A percentile compares a stretch with the other conserved stretches of the same genome.
Conservation (phyloP, 345 rosid species). For the Limnanthes douglasii region DNA sequence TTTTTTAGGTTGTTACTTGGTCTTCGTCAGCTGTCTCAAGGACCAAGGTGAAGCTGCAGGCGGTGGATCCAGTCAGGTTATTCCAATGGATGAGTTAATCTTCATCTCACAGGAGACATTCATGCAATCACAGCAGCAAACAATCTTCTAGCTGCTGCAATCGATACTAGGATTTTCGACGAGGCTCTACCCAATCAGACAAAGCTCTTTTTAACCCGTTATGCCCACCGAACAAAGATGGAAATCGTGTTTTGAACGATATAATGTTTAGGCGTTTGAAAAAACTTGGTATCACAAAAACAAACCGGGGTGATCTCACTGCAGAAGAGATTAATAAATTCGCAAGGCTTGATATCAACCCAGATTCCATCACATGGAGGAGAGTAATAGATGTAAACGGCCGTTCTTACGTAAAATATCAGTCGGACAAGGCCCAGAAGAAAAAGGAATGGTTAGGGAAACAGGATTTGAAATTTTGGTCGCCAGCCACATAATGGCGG, state of each 20-base stretch:
- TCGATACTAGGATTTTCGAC: constrained; percentile 91
- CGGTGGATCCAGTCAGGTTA: constrained; percentile 97
- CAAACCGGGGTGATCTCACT: constrained; percentile 74
- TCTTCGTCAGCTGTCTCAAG: constrained; percentile 98
- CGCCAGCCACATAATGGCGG: constrained; percentile 99
- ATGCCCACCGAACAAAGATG: constrained; percentile 83
- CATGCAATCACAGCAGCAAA: constrained; percentile 99
- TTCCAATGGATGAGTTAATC: constrained; percentile 99
- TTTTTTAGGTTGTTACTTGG: constrained; percentile 79
- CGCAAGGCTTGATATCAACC: constrained; percentile 90
- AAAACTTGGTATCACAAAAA: constrained; percentile 80
- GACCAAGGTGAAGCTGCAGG: constrained; percentile 99
- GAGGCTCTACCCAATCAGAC: constrained; percentile 83
- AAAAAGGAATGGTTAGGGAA: constrained; percentile 93
- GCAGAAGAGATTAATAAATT: constrained; percentile 63
- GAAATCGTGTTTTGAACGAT: constrained; percentile 58
- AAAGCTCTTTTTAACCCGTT: constrained; percentile 88
- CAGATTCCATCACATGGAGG: constrained; percentile 82
- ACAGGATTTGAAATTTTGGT: constrained; percentile 95
- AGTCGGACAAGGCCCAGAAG: constrained; percentile 93
- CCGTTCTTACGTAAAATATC: constrained; percentile 83
- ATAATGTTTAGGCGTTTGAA: constrained; percentile 80
- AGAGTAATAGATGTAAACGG: constrained; percentile 99
- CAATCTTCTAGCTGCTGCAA: constrained; percentile 98
- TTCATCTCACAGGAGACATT: constrained; percentile 94